Percentiles rank a stretch among this genome's conserved stretches.
Evolutionary conservation across 2,329 filamentous ascomycete species (phyloP).

Genomic region (Neopestalotiopsis rosae): DNA sequence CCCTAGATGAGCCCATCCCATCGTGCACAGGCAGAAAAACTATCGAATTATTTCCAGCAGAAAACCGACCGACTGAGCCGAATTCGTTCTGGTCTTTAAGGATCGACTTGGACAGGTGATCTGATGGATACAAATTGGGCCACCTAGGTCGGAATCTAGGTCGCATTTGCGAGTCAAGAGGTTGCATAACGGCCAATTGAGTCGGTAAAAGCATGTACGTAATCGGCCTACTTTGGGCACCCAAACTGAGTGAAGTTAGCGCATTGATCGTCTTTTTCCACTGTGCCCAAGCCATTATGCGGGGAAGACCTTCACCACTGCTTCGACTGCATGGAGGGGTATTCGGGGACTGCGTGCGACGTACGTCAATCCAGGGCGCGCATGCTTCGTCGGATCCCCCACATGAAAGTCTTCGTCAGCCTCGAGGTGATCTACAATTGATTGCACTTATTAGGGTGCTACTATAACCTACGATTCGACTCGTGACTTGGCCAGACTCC

Average conservation of each 20-base stretch:
- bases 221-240: neutral
- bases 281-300: neutral
- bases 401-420: neutral
- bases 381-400: neutral
- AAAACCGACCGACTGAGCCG: neutral
- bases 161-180: neutral
- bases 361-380: neutral
- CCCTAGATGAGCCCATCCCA: too few species aligned
- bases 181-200: conserved; percentile 1
- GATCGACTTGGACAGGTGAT: neutral
- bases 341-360: neutral
- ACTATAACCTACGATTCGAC: neutral
- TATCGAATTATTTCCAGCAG: neutral
- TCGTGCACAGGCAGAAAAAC: neutral
- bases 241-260: neutral
- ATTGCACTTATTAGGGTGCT: neutral
- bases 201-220: neutral
- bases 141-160: neutral
- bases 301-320: neutral
- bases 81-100: neutral
- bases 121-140: conserved; percentile 1
- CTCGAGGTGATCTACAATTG: neutral
- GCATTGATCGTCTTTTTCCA: neutral
- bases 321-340: neutral
- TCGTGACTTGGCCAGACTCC: neutral